Base-by-base conservation (phyloP, 306 rosid genomes). In the Vigna radiata region DNA sequence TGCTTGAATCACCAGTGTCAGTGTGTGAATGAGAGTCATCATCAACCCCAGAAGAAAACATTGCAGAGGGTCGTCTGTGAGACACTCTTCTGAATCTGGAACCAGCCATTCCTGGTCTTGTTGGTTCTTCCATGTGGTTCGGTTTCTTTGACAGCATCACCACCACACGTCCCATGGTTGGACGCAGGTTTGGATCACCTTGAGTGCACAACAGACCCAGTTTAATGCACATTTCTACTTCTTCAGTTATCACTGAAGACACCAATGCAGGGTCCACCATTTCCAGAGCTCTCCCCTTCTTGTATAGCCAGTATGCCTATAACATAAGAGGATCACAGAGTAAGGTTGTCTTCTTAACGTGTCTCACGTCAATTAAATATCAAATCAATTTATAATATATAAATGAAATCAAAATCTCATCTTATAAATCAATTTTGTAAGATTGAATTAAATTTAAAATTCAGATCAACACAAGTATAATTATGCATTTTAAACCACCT, bases 291-390 rank as follows among this genome's bases (percentile, higher is more conserved):
- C 73, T 89, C 27, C 94, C 95, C 78, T 86, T 94, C 89, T 87
- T 94, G 91, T 89, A 88, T 15, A 89, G 89, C 80, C 85, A 90
- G 88, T 94, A 94, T 75, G 95, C 88, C 98, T 94, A 71, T 43
- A 14, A 41, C 37, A 68, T 59, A 2, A 21, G 63, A 54, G 21
- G 2, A 13, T 18, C 7, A 25, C 39, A 29, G 31, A 29, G 4
- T 29, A 29, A 25, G 27, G n/a, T n/a, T n/a, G n/a, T n/a, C n/a
- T n/a, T n/a, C n/a, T n/a, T n/a, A n/a, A n/a, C n/a, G n/a, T n/a
- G n/a, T n/a, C n/a, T n/a, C n/a, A n/a, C n/a, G n/a, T n/a, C n/a
- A n/a, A n/a, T n/a, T n/a, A n/a, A n/a, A n/a, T n/a, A n/a, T n/a
- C n/a, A n/a, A n/a, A n/a, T n/a, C n/a, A n/a, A n/a, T n/a, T n/a